A percentile compares a stretch with the other conserved stretches of the same genome.
Conservation (phyloP, 495 filamentous ascomycete genomes). For the Podospora anserina region DNA sequence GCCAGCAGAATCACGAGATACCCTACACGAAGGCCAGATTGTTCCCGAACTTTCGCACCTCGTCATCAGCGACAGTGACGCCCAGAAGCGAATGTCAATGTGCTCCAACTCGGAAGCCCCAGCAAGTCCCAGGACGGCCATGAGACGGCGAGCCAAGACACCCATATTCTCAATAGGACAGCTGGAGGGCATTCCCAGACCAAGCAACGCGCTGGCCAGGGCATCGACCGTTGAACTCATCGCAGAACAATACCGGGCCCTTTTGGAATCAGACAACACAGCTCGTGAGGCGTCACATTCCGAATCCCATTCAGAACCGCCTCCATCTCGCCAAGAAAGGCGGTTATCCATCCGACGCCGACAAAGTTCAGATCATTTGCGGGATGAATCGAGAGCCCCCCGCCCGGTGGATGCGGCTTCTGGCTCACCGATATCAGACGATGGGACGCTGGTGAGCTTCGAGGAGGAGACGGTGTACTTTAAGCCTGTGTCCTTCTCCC, state of each 20-base stretch:
- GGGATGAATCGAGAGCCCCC: background rate
- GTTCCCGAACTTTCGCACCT: conserved; percentile 44
- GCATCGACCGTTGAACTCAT: conserved; percentile 42
- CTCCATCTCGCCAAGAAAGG: conserved; percentile 19
- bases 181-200: conserved; percentile 32
- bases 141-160: conserved; percentile 44
- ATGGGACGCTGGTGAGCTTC: conserved; percentile 43
- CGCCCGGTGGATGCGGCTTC: background rate
- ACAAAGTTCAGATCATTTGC: conserved; percentile 19
- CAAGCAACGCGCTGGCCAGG: conserved; percentile 27
- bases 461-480: conserved; percentile 43
- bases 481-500: conserved; percentile 38
- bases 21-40: conserved; percentile 20
- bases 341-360: conserved; percentile 8
- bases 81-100: conserved; percentile 18
- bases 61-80: conserved; percentile 20
- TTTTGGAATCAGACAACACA: conserved; percentile 37
- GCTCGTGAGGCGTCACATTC: conserved; percentile 22
- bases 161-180: conserved; percentile 43
- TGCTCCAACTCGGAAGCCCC: conserved; percentile 18
- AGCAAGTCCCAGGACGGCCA: conserved; percentile 15
- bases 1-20: conserved; percentile 4
- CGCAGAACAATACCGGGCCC: conserved; percentile 44
- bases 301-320: conserved; percentile 26
- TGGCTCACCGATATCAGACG: conserved; percentile 38